phyloP scores from a whole-genome alignment of 345 rosid species.

The Microcos paniculata region DNA sequence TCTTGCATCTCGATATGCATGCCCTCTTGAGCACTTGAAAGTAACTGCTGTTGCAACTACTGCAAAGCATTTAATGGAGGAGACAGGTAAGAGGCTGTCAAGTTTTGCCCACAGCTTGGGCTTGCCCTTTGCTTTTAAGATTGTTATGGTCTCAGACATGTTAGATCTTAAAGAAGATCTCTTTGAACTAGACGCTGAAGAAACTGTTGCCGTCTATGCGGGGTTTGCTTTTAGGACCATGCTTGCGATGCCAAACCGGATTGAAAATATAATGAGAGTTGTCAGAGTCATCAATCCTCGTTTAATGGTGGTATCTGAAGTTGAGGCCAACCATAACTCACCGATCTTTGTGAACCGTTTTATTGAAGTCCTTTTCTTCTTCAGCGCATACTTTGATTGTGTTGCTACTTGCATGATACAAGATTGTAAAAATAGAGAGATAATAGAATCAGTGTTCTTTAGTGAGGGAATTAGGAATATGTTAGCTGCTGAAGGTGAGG shows the following conservation, averaged over 20 bases:
- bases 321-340: conserved; percentile 45
- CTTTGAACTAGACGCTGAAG: conserved; percentile 30
- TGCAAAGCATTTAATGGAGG: conserved; percentile 24
- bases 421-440: conserved; percentile 24
- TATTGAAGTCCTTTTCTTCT: conserved; percentile 41
- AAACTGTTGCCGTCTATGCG: conserved; percentile 34
- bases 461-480: conserved; percentile 32
- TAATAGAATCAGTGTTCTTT: conserved; percentile 24
- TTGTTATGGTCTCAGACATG: conserved; percentile 37
- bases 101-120: conserved; percentile 37
- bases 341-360: conserved; percentile 43
- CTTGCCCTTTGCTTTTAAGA: conserved; percentile 39
- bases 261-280: conserved; percentile 39
- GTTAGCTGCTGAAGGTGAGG: conserved; percentile 41
- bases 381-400: conserved; percentile 44
- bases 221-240: conserved; percentile 14
- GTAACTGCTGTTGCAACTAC: conserved; percentile 40
- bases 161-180: conserved; percentile 42
- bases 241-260: conserved; percentile 28
- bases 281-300: conserved; percentile 34
- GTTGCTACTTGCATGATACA: conserved; percentile 31
- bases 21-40: conserved; percentile 41
- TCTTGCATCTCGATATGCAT: conserved; percentile 28
- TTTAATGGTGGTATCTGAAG: conserved; percentile 41
- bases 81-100: conserved; percentile 36